Percentiles rank a stretch among this genome's conserved stretches.
These are phyloP conservation scores for Candida chauliodis DNA, from an alignment of 805 yeast genomes.

Conservation along the genomic window DNA sequence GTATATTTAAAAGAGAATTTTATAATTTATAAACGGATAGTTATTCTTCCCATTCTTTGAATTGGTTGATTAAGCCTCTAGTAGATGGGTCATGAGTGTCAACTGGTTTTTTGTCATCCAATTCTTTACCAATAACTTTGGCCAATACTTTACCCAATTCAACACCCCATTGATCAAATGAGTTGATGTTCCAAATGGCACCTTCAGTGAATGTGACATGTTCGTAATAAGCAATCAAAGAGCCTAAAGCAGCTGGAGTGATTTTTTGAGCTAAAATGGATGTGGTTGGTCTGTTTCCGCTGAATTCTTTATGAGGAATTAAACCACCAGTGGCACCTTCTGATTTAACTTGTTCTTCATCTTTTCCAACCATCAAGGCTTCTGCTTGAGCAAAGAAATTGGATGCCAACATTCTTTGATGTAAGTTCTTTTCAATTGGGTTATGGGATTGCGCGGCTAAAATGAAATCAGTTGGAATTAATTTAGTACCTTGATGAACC, in stretches of 20 bases:
- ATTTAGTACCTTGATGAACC: constrained; percentile 98
- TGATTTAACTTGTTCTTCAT: constrained; percentile 72
- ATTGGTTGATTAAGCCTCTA: constrained; percentile 88
- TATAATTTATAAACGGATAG: constrained; percentile 5
- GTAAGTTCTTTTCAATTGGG: constrained; percentile 91
- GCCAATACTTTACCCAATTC: constrained; percentile 98
- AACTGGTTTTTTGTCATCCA: constrained; percentile 57
- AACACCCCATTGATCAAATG: constrained; percentile 99
- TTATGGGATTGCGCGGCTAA: constrained; percentile 97
- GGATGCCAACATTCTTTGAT: constrained; percentile 98
- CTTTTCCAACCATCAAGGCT: constrained; percentile 95
- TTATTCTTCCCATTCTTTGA: constrained; percentile 69
- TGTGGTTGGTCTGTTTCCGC: constrained; percentile 99
- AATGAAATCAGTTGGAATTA: constrained; percentile 95
- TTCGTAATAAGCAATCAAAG: constrained; percentile 96
- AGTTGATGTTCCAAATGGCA: constrained; percentile 99
- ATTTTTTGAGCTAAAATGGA: constrained; percentile 93
- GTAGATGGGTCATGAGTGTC: constrained; percentile 85
- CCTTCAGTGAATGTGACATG: constrained; percentile 97
- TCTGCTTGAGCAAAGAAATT: constrained; percentile 98
- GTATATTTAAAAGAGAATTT: too few relatives aligned
- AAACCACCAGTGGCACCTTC: constrained; percentile 87
- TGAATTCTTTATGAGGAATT: constrained; percentile 93
- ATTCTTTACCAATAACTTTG: constrained; percentile 88
- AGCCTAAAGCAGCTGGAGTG: constrained; percentile 94